These are phyloP conservation scores for Polyplosphaeria fusca DNA, from an alignment of 495 filamentous ascomycete genomes.

Conservation along the genomic window DNA sequence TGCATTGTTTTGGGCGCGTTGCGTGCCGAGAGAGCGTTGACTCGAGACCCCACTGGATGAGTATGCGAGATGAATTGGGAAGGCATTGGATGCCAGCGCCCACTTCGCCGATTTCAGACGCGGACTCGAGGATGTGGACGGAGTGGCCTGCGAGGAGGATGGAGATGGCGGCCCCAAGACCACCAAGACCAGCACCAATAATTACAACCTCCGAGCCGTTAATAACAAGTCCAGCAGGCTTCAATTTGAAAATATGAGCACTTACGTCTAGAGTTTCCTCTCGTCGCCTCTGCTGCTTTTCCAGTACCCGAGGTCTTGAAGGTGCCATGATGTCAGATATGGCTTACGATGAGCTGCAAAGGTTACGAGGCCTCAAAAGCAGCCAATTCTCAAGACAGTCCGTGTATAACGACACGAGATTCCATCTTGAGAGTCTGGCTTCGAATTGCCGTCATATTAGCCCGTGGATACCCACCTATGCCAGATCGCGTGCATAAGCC, in stretches of 20 bases:
- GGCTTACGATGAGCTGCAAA: no score
- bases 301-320: conserved; percentile 8
- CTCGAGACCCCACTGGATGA: conserved; percentile 36
- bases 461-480: conserved; percentile 10
- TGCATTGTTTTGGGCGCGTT: conserved; percentile 14
- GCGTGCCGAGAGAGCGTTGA: conserved; percentile 15
- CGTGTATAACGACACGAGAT: not conserved
- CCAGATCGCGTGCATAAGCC: not conserved
- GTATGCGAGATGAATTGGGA: conserved; percentile 39
- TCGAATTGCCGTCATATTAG: conserved; percentile 14
- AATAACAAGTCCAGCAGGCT: no score
- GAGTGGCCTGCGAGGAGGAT: conserved; percentile 57
- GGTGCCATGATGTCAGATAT: conserved; percentile 15
- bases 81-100: conserved; percentile 43
- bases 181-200: conserved; percentile 66
- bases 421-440: not conserved
- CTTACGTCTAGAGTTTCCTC: conserved; percentile 1
- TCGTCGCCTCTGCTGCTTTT: conserved; percentile 1
- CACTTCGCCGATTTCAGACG: conserved; percentile 37
- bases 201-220: conserved; percentile 56
- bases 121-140: conserved; percentile 61
- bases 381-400: not conserved
- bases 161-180: conserved; percentile 63
- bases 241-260: no score
- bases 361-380: not conserved